Evolutionary conservation across 2,329 filamentous ascomycete species (phyloP).

Genomic region (Nemania serpens): DNA sequence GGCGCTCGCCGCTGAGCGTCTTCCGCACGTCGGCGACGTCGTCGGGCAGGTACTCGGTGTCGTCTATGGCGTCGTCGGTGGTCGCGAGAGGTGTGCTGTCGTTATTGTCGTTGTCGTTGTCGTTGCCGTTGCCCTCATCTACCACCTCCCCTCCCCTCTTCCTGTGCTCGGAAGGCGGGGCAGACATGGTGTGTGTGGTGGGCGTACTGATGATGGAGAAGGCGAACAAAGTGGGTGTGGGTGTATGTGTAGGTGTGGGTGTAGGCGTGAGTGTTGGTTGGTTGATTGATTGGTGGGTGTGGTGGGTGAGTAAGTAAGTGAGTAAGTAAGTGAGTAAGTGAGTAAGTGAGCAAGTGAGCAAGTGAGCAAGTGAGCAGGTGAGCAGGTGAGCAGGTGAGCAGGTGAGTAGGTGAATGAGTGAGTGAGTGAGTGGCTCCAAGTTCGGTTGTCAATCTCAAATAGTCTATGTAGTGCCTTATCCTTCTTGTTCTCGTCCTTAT

Average conservation of each 20-base stretch:
- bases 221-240: not conserved
- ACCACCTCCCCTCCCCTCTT: not conserved
- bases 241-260: not conserved
- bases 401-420: no score
- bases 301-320: no score
- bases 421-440: not conserved
- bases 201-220: no score
- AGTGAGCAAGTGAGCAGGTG: no score
- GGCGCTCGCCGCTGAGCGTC: conserved; percentile 47
- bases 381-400: no score
- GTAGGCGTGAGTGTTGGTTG: not conserved
- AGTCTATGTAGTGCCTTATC: no score
- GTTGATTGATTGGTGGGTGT: not conserved
- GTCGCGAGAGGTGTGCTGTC: not conserved
- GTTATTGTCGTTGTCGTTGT: not conserved
- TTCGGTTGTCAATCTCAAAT: no score
- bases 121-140: not conserved
- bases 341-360: no score
- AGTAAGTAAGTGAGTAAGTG: no score
- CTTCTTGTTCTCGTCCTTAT: not conserved
- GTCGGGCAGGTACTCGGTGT: conserved; percentile 47
- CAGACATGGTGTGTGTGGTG: conserved; percentile 1
- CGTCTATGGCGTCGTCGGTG: conserved; percentile 45
- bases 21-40: conserved; percentile 46
- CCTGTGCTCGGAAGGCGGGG: conserved; percentile 3